Base-by-base conservation (phyloP, 2,329 filamentous ascomycete genomes). In the Aureobasidium pullulans region DNA sequence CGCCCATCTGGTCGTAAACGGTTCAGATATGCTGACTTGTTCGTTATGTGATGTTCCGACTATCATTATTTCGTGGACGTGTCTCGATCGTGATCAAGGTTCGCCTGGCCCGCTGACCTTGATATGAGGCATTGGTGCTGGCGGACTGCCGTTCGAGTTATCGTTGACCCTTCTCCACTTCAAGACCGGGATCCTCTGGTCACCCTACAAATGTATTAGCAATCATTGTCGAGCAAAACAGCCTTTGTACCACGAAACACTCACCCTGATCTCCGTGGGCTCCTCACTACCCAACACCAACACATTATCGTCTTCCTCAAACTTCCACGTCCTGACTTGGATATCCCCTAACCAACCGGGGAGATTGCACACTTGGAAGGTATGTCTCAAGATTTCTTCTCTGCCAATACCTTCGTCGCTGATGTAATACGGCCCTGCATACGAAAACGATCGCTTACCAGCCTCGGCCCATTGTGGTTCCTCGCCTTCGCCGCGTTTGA, bases 391-490 rank as follows among this genome's bases (percentile, higher is more conserved):
- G 2, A 69, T 64, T 57, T 73, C 71, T 63, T 68, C 67, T 15
- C 68, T 64, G 13, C 68, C 70, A 10, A 23, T 43, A 1, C 70
- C 70, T 57, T 73, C 71, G 42, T 71, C 63, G 43, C 59, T 70
- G 62, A 73, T 73, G 62, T 71, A 73, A 62, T 70, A 73, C 40
- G 71, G 71, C 7, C 71, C 71, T 31, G 68, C 69, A 56, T 73
- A 73, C 13, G 66, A 66, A 39, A 73, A 72, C 61, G 67, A 72
- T 19, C 71, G 63, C 60, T 72, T 72, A 13, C 69, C 70, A 4
- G 71, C 71, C 52, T 73, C 71, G 15, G 71, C 71, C 71, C 71
- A 73, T 53, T 72, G 70, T 40, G 70, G 65, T 57, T 73, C 71
- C 57, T 72, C 70, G 15, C 68, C 70, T 49, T 70, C 68, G 13